Conservation (phyloP, 306 rosid genomes). For the Lotus japonicus region DNA sequence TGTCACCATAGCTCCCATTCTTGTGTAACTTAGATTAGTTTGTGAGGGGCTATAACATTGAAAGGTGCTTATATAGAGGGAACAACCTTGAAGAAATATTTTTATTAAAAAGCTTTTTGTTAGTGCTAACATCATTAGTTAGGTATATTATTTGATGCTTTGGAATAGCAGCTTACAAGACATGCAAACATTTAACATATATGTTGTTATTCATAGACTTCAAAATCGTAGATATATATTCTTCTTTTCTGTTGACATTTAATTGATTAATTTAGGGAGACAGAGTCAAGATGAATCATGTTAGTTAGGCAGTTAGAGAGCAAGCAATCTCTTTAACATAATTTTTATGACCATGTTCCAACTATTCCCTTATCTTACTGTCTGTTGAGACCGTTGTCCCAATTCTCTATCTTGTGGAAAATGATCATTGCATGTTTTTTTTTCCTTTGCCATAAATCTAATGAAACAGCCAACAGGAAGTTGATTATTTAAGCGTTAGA, state of each 20-base stretch:
- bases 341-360: conserved; percentile 34
- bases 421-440: conserved; percentile 1
- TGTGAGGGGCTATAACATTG: not conserved
- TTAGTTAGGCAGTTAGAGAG: conserved; percentile 46
- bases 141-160: conserved; percentile 17
- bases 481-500: conserved; percentile 11
- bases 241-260: conserved; percentile 38
- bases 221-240: conserved; percentile 20
- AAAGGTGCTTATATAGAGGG: conserved; percentile 15
- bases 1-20: conserved; percentile 32
- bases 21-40: conserved; percentile 5
- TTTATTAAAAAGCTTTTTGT: not conserved
- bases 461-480: not conserved
- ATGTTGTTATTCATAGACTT: not conserved
- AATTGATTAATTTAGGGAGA: conserved; percentile 41
- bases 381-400: conserved; percentile 24
- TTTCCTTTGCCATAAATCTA: not conserved
- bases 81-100: conserved; percentile 7
- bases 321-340: conserved; percentile 28
- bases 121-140: not conserved
- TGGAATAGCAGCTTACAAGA: not conserved
- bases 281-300: conserved; percentile 47
- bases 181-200: not conserved
- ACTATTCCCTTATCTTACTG: conserved; percentile 11
- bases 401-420: conserved; percentile 13